These are phyloP conservation scores for Rutstroemia sp. DNA, from an alignment of 2,329 filamentous ascomycete genomes.

Conservation along the genomic window DNA sequence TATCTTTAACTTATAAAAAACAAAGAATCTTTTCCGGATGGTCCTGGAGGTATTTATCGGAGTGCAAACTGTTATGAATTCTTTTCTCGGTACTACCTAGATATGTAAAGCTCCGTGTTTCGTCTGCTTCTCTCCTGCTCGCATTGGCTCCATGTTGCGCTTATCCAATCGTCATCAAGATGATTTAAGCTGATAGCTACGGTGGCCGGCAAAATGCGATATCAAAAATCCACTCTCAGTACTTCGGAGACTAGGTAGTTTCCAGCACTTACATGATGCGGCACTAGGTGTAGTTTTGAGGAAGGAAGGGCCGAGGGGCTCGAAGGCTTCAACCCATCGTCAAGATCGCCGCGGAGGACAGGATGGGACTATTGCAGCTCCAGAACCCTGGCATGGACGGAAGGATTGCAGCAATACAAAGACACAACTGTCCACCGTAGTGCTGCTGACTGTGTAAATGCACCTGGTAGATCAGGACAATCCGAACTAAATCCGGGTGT, in stretches of 20 bases:
- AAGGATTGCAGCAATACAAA: not conserved
- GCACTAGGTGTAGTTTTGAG: no score
- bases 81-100: no score
- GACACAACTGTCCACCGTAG: conserved; percentile 2
- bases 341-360: not conserved
- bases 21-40: not conserved
- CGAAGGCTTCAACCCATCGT: not conserved
- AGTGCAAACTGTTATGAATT: not conserved
- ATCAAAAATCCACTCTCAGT: not conserved
- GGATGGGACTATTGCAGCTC: not conserved
- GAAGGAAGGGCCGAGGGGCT: not conserved
- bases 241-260: not conserved
- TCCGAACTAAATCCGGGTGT: not conserved
- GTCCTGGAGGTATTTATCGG: not conserved
- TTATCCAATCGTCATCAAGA: not conserved
- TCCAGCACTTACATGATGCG: no score
- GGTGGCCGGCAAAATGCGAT: not conserved
- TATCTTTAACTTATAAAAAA: not conserved
- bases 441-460: not conserved
- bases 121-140: not conserved
- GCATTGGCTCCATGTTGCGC: no score
- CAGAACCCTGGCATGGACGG: no score
- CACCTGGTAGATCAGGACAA: not conserved
- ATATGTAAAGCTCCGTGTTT: not conserved
- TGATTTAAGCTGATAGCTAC: conserved; percentile 1